Conservation (phyloP, 2,329 filamentous ascomycete genomes). For the Geoglossum cookeanum region DNA sequence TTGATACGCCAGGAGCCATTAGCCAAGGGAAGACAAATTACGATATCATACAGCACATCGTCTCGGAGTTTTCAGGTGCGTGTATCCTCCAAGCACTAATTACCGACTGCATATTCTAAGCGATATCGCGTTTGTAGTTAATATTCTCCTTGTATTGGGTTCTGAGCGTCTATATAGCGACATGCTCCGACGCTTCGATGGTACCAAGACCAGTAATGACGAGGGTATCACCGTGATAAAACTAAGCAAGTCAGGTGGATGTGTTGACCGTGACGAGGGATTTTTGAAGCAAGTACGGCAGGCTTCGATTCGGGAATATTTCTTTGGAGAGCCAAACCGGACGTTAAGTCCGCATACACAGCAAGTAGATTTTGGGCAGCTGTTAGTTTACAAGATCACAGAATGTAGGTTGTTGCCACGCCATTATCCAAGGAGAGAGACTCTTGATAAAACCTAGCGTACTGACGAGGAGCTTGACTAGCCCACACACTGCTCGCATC, state of each 20-base stretch:
- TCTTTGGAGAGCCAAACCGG: constrained; percentile 65
- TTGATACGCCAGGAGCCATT: constrained; percentile 61
- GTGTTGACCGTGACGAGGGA: constrained; percentile 51
- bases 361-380: constrained; percentile 54
- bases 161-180: constrained; percentile 59
- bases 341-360: constrained; percentile 77
- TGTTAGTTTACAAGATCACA: constrained; percentile 53
- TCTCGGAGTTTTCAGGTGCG: constrained; percentile 45
- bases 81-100: constrained; percentile 9
- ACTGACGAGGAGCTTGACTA: not conserved
- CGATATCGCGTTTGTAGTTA: constrained; percentile 31
- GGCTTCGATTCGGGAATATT: constrained; percentile 73
- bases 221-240: constrained; percentile 58
- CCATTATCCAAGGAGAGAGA: not conserved
- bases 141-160: constrained; percentile 64
- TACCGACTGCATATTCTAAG: not conserved
- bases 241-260: constrained; percentile 71
- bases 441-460: not conserved
- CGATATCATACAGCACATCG: constrained; percentile 65
- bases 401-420: constrained; percentile 29
- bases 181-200: constrained; percentile 48
- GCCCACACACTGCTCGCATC: constrained; percentile 8
- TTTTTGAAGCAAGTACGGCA: constrained; percentile 61
- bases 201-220: constrained; percentile 30
- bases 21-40: constrained; percentile 46